Percentiles rank a stretch among this genome's conserved stretches.
phyloP scores from a whole-genome alignment of 75 land plant genomes.

The Picea sitchensis region DNA sequence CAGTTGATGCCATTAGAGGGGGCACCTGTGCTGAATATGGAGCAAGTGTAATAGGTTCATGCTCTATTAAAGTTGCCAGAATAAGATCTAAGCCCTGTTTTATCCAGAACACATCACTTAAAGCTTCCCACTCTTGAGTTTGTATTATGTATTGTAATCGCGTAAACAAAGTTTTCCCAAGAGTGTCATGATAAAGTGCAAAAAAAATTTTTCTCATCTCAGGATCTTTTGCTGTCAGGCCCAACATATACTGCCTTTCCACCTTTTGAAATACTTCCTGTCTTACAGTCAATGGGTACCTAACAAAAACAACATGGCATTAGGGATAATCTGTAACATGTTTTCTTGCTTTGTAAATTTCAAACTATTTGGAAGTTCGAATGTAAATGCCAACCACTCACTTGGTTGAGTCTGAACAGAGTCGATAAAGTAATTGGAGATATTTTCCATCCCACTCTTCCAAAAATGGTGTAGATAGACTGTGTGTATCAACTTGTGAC shows the following conservation, averaged over 20 bases:
- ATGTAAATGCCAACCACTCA: constrained; percentile 25
- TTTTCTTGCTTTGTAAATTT: neutral
- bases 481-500: constrained; percentile 79
- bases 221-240: constrained; percentile 87
- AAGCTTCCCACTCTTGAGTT: constrained; percentile 93
- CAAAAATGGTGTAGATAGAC: constrained; percentile 44
- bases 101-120: constrained; percentile 97
- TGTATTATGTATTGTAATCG: constrained; percentile 90
- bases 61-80: constrained; percentile 81
- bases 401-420: constrained; percentile 89
- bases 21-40: constrained; percentile 91
- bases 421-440: constrained; percentile 76
- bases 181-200: constrained; percentile 85
- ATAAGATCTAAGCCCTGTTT: constrained; percentile 94
- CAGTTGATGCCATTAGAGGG: constrained; percentile 59
- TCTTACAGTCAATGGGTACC: constrained; percentile 63
- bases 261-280: constrained; percentile 93
- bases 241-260: constrained; percentile 88
- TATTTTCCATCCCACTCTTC: constrained; percentile 93
- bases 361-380: neutral
- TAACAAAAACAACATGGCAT: constrained; percentile 15
- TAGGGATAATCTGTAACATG: neutral
- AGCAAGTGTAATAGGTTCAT: constrained; percentile 87
- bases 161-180: constrained; percentile 72
- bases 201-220: constrained; percentile 79